Conservation (phyloP, 176 grass and related monocot species). For the Carex scoparia region DNA sequence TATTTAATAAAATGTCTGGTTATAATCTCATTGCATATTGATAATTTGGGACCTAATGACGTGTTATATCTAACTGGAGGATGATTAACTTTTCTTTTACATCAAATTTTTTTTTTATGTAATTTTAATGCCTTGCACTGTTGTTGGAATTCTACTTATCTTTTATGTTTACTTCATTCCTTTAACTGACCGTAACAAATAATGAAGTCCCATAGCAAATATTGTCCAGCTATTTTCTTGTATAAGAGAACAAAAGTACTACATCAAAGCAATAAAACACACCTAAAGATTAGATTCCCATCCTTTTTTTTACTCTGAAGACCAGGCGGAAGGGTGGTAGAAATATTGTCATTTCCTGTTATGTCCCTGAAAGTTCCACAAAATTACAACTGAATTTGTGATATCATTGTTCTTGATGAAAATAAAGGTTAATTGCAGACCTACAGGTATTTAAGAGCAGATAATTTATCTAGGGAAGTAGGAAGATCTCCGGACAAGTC, state of each 20-base stretch:
- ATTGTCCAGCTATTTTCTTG: too few relatives aligned
- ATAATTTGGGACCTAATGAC: not conserved
- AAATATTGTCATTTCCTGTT: constrained; percentile 30
- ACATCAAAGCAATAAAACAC: not conserved
- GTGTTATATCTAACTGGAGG: not conserved
- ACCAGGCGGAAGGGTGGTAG: constrained; percentile 23
- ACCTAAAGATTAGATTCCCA: constrained; percentile 38
- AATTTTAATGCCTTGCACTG: too few relatives aligned
- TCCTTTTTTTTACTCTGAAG: constrained; percentile 32
- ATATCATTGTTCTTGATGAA: not conserved
- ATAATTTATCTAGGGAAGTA: constrained; percentile 28
- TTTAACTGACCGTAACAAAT: too few relatives aligned
- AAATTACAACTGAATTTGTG: not conserved
- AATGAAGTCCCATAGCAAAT: too few relatives aligned
- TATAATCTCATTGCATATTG: not conserved
- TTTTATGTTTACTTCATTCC: not conserved
- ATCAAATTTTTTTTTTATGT: too few relatives aligned
- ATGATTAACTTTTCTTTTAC: too few relatives aligned
- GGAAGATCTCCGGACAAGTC: constrained; percentile 34
- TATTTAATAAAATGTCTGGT: too few relatives aligned
- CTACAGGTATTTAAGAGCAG: constrained; percentile 41
- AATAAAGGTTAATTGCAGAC: not conserved
- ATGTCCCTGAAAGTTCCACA: not conserved
- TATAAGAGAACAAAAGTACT: not conserved
- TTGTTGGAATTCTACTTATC: not conserved